phyloP scores from a whole-genome alignment of 2,329 filamentous ascomycete genomes.

The Epichloe aotearoae region DNA sequence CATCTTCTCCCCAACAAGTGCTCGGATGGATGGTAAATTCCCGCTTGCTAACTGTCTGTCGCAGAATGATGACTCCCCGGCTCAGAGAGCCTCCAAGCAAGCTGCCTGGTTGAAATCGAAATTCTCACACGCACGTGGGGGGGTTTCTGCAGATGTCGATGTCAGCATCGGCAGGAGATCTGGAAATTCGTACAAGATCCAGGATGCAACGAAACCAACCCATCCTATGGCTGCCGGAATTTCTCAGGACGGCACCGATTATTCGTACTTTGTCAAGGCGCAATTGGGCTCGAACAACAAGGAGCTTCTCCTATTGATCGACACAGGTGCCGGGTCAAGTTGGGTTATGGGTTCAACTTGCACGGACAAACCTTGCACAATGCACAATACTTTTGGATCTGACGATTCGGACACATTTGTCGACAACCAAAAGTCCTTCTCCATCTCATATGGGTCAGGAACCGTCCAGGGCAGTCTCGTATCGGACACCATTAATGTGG shows the following conservation, averaged over 20 bases:
- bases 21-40: slow-evolving; percentile 13
- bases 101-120: slow-evolving; percentile 8
- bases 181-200: slow-evolving; percentile 33
- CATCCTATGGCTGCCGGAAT: slow-evolving; percentile 39
- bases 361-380: slow-evolving; percentile 48
- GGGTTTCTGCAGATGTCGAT: neutral
- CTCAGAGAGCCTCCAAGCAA: slow-evolving; percentile 7
- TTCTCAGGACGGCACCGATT: slow-evolving; percentile 52
- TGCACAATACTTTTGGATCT: slow-evolving; percentile 57
- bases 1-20: neutral
- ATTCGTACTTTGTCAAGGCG: slow-evolving; percentile 50
- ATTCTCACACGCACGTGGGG: slow-evolving; percentile 1
- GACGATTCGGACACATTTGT: slow-evolving; percentile 52
- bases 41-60: neutral
- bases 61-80: slow-evolving; percentile 3
- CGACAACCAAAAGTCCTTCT: slow-evolving; percentile 40
- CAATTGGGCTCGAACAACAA: slow-evolving; percentile 41
- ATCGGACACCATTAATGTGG: slow-evolving; percentile 54
- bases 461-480: slow-evolving; percentile 53
- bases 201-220: slow-evolving; percentile 31
- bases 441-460: slow-evolving; percentile 66
- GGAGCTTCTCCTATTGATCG: slow-evolving; percentile 47
- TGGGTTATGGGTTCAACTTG: slow-evolving; percentile 74
- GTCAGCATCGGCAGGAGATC: slow-evolving; percentile 16
- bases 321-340: slow-evolving; percentile 57